Conservation (phyloP, 2,329 filamentous ascomycete genomes). For the Fragosphaeria purpurea region DNA sequence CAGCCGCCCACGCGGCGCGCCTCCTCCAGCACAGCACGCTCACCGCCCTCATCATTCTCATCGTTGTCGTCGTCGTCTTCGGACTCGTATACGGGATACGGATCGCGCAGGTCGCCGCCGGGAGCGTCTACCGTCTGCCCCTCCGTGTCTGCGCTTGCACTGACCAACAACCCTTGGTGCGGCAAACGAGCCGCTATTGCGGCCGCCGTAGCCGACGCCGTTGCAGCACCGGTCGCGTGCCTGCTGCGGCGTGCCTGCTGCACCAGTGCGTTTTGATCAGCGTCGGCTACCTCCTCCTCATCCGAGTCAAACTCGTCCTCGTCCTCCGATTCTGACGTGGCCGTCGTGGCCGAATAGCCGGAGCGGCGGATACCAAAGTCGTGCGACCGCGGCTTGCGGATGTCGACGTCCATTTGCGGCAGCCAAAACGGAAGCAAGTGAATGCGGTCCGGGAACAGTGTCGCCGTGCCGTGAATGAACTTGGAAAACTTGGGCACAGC, state of each 20-base stretch:
- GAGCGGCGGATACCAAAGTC: constrained; percentile 84
- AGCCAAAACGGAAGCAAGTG: constrained; percentile 92
- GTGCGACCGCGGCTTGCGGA: constrained; percentile 81
- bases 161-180: constrained; percentile 26
- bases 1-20: constrained; percentile 67
- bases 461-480: constrained; percentile 92
- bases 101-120: constrained; percentile 49
- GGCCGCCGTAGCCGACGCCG: constrained; percentile 25
- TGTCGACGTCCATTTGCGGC: constrained; percentile 96
- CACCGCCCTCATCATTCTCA: constrained; percentile 44
- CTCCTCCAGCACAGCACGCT: constrained; percentile 47
- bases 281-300: constrained; percentile 51
- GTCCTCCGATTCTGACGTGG: constrained; percentile 64
- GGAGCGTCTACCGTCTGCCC: constrained; percentile 58
- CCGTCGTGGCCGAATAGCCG: constrained; percentile 65
- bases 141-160: constrained; percentile 57
- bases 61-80: constrained; percentile 73
- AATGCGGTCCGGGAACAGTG: constrained; percentile 77
- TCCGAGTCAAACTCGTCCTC: constrained; percentile 47
- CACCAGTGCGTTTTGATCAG: constrained; percentile 19
- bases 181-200: constrained; percentile 4
- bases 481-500: constrained; percentile 99
- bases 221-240: constrained; percentile 19
- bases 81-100: constrained; percentile 85
- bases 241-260: constrained; percentile 22